A percentile compares a stretch with the other conserved stretches of the same genome.
phyloP scores from a whole-genome alignment of 345 rosid genomes.

The Cardamine resedifolia region DNA sequence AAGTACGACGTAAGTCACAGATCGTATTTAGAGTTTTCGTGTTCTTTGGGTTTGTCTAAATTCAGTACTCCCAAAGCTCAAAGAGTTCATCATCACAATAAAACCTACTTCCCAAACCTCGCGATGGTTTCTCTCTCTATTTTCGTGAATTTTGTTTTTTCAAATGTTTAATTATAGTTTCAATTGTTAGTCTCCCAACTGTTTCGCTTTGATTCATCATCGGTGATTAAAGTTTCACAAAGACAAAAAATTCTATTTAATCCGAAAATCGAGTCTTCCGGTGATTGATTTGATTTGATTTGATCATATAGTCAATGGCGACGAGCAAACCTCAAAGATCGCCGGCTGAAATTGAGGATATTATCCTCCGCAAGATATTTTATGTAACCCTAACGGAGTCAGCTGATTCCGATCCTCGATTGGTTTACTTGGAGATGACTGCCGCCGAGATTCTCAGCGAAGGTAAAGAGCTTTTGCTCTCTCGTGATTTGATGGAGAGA shows the following conservation, averaged over 20 bases:
- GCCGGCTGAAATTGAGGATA: slow-evolving; percentile 80
- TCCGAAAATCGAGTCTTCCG: slow-evolving; percentile 7
- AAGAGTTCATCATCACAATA: slow-evolving; percentile 14
- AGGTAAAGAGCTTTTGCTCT: slow-evolving; percentile 63
- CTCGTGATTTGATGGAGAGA: slow-evolving; percentile 76
- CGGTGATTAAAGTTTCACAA: not conserved
- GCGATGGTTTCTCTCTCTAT: not conserved
- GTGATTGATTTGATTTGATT: slow-evolving; percentile 15
- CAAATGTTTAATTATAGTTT: not conserved
- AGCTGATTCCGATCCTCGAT: slow-evolving; percentile 46
- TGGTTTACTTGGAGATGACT: slow-evolving; percentile 69
- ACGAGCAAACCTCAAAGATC: slow-evolving; percentile 63
- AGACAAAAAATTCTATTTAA: not conserved
- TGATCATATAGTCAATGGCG: slow-evolving; percentile 46
- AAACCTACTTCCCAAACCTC: slow-evolving; percentile 12
- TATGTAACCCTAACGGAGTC: slow-evolving; percentile 58
- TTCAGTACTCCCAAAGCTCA: not conserved
- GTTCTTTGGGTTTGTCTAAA: not conserved
- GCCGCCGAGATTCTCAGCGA: slow-evolving; percentile 98
- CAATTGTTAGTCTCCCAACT: not conserved
- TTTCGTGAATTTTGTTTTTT: not conserved
- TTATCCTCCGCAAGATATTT: slow-evolving; percentile 80
- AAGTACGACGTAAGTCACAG: not conserved
- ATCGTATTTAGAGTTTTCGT: not conserved
- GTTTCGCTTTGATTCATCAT: not conserved